phyloP scores from a whole-genome alignment of 2,329 filamentous ascomycete species.

The Cladophialophora chaetospira region DNA sequence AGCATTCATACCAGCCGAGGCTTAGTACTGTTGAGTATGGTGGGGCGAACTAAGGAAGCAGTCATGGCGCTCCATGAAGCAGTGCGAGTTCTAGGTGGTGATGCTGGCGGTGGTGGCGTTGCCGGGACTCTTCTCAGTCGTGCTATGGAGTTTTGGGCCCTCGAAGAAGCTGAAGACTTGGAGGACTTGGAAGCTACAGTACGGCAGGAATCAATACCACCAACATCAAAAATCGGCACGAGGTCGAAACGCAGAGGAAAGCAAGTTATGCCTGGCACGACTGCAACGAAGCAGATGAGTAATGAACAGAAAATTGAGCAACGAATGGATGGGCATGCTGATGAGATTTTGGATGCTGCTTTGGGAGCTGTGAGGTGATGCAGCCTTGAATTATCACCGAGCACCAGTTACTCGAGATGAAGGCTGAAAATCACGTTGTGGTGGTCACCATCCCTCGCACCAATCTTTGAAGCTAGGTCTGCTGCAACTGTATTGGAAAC shows the following conservation, averaged over 20 bases:
- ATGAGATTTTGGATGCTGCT: constrained; percentile 44
- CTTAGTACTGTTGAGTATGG: constrained; percentile 75
- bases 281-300: constrained; percentile 5
- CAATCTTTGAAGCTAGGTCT: too few species aligned
- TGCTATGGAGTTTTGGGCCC: constrained; percentile 50
- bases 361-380: constrained; percentile 31
- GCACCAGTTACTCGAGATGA: too few species aligned
- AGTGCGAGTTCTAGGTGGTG: constrained; percentile 50
- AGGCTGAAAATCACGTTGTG: too few species aligned
- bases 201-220: constrained; percentile 6
- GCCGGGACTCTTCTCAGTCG: constrained; percentile 49
- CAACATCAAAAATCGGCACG: not conserved
- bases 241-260: constrained; percentile 21
- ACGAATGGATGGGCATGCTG: constrained; percentile 45
- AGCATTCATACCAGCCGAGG: constrained; percentile 61
- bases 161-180: constrained; percentile 40
- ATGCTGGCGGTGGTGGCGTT: constrained; percentile 50
- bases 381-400: not conserved
- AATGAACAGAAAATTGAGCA: constrained; percentile 26
- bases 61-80: constrained; percentile 78
- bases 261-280: constrained; percentile 4
- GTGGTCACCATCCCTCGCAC: too few species aligned
- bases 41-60: constrained; percentile 71
- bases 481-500: too few species aligned
- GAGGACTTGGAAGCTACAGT: constrained; percentile 16